Percentiles rank a stretch among this genome's conserved stretches.
Evolutionary conservation across 225 moss, liverwort and hornwort genomes (phyloP).

Genomic region (Rhytidiadelphus loreus): DNA sequence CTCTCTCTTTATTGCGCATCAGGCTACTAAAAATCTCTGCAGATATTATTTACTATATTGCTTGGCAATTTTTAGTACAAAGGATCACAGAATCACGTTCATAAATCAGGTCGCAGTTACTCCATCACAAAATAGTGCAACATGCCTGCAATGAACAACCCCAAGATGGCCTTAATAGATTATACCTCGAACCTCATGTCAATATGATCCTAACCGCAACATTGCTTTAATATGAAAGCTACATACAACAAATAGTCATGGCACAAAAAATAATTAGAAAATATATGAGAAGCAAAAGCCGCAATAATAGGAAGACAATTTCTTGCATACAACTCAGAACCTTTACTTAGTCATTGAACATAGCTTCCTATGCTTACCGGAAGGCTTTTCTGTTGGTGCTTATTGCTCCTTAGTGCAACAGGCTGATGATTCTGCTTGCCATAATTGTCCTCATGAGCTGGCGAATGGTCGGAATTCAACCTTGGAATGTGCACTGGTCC

Average conservation of each 20-base stretch:
- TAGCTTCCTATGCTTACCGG: conserved; percentile 19
- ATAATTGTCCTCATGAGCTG: conserved; percentile 10
- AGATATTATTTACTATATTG: neutral
- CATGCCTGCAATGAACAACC: conserved; percentile 23
- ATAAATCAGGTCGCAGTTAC: neutral
- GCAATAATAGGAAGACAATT: neutral
- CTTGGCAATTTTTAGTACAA: conserved; percentile 1
- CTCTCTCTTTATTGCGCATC: neutral
- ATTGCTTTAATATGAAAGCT: neutral
- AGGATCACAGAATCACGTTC: conserved; percentile 20
- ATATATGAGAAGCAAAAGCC: neutral
- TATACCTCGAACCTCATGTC: neutral
- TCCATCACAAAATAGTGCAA: conserved; percentile 40
- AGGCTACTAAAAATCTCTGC: conserved; percentile 7
- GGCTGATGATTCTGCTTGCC: conserved; percentile 31
- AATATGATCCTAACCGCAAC: neutral
- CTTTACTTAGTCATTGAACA: neutral
- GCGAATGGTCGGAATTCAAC: conserved; percentile 31
- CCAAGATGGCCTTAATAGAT: neutral
- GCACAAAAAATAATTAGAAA: neutral
- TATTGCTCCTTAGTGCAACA: neutral
- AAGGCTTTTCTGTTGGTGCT: neutral
- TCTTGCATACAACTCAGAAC: neutral
- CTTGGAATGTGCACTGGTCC: conserved; percentile 55
- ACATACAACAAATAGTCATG: neutral